phyloP scores from a whole-genome alignment of 106 monocot species.

The Dendrobium nobile region DNA sequence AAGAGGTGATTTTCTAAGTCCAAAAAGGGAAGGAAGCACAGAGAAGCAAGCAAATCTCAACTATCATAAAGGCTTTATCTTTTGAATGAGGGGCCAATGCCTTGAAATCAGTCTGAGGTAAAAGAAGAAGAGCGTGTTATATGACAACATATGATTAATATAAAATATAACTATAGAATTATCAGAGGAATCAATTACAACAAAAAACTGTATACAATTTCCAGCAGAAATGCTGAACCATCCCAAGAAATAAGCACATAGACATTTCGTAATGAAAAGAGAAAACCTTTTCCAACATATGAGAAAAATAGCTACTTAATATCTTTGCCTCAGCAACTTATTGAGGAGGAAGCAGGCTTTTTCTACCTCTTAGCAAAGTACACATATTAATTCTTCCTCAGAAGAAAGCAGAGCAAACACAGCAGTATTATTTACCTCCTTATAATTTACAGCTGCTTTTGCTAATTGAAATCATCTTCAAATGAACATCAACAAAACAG shows the following conservation, averaged over 20 bases:
- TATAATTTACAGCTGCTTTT: background rate
- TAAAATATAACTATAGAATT: slow-evolving; percentile 3
- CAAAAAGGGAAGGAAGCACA: no score
- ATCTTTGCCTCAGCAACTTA: slow-evolving; percentile 1
- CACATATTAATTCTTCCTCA: background rate
- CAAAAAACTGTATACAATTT: slow-evolving; percentile 6
- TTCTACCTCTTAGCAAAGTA: background rate
- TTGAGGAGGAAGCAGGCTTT: background rate
- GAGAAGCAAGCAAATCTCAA: no score
- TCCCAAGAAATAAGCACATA: background rate
- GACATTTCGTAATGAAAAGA: background rate
- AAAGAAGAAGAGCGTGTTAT: background rate
- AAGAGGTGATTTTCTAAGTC: no score
- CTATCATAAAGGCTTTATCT: no score
- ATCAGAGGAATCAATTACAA: slow-evolving; percentile 5
- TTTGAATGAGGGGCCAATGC: background rate
- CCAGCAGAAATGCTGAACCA: background rate
- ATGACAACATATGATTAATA: background rate
- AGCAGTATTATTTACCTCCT: slow-evolving; percentile 4
- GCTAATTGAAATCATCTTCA: background rate
- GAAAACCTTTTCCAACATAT: background rate
- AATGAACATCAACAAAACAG: background rate
- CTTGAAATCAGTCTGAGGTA: background rate
- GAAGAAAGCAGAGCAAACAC: slow-evolving; percentile 1
- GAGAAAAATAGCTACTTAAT: background rate